These are phyloP conservation scores for Penicillium aurantiogriseum DNA, from an alignment of 2,329 filamentous ascomycete species.

Conservation along the genomic window DNA sequence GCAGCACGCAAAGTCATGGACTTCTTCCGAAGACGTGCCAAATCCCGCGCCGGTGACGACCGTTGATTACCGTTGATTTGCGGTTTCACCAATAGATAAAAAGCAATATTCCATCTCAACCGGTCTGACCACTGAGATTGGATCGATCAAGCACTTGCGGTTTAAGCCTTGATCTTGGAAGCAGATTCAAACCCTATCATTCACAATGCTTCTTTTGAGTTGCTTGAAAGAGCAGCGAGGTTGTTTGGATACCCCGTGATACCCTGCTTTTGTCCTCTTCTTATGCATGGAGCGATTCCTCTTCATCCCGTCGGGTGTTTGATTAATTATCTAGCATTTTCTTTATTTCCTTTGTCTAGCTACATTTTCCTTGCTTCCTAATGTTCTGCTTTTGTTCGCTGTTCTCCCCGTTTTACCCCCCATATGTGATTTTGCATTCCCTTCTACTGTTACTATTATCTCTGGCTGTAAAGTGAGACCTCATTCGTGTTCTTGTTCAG, in stretches of 20 bases:
- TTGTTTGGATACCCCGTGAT: constrained; percentile 43
- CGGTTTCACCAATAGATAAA: constrained; percentile 12
- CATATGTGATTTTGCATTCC: constrained; percentile 21
- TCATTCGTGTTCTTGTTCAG: constrained; percentile 19
- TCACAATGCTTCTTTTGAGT: constrained; percentile 19
- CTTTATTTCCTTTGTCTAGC: constrained; percentile 31
- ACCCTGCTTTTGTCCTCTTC: constrained; percentile 38
- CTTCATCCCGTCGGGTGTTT: constrained; percentile 32
- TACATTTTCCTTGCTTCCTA: constrained; percentile 24
- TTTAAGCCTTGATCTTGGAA: constrained; percentile 16
- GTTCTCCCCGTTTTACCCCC: constrained; percentile 4
- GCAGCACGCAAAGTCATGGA: constrained; percentile 95
- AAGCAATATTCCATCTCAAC: background rate
- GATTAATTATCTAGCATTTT: constrained; percentile 38
- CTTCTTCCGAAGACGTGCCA: constrained; percentile 87
- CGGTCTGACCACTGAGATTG: constrained; percentile 8
- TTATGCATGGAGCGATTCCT: constrained; percentile 38
- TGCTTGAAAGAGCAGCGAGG: constrained; percentile 33
- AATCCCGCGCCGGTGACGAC: constrained; percentile 60
- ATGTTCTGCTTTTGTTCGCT: constrained; percentile 14
- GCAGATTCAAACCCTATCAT: constrained; percentile 9
- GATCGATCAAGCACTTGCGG: constrained; percentile 13
- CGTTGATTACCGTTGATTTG: constrained; percentile 37
- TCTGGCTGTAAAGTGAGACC: constrained; percentile 28
- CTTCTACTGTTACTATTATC: constrained; percentile 30